Evolutionary conservation across 495 filamentous ascomycete genomes (phyloP), one percentile per base, ranked within the genome.

Genomic region (Lepraria neglecta): DNA sequence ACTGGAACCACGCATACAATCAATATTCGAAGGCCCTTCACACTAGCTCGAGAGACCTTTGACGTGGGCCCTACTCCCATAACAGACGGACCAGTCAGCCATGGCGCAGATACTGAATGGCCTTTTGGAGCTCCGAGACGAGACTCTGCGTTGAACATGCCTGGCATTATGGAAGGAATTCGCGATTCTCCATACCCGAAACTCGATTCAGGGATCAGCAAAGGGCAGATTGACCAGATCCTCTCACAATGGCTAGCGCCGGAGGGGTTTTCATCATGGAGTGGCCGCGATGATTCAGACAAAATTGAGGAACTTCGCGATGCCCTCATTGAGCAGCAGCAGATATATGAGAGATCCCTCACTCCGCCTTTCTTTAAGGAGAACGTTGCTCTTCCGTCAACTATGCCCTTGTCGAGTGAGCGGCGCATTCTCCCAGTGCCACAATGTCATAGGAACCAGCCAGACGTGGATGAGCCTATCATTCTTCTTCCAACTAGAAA

Each of bases 231-330:
- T 27, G 28, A 53, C 50, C 50, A 17, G 30, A 35, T 53, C 4
- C 4, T 53, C 27, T 53, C 50, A 30, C 50, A 35, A 10, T 53
- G 50, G 50, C 50, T 14, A 53, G 50, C 17, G n/a, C 50, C 28
- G 19, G 50, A 33, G 15, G 17, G 17, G 2, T n/a, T 0, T n/a
- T 14, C 14, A 17, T 6, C 50, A 28, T 53, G 30, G 50, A 31
- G 28, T 31, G 17, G 14, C 30, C n/a, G 30, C 33, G 6, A 9
- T 10, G 14, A 33, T n/a, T n/a, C 3, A n/a, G 30, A 35, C 28
- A 11, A 6, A 6, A 27, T 31, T 19, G 33, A 19, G 10, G 30
- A 9, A 53, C 12, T 27, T 3, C 28, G 30, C 12, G 47, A 53
- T 7, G 28, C 33, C 50, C 5, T 2, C 6, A 21, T 4, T 31